Evolutionary conservation across 345 rosid genomes (phyloP).

Genomic region (Excoecaria agallocha): DNA sequence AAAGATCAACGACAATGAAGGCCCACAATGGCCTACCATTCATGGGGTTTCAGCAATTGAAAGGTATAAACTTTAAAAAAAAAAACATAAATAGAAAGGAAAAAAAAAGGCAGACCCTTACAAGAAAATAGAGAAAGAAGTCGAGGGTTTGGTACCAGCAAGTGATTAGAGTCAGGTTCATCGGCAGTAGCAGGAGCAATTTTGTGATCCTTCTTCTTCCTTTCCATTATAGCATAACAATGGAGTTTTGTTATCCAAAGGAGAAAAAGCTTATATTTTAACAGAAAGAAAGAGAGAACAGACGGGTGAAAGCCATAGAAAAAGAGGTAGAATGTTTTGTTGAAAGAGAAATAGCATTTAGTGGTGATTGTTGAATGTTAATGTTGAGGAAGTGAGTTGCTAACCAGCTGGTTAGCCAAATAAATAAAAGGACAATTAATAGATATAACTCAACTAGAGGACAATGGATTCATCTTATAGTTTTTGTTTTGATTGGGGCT

Average conservation of each 20-base stretch:
- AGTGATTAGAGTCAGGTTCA: slow-evolving; percentile 23
- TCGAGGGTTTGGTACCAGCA: slow-evolving; percentile 20
- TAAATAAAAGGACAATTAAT: too few species aligned
- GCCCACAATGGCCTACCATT: slow-evolving; percentile 12
- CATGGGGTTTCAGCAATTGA: not conserved
- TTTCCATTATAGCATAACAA: slow-evolving; percentile 28
- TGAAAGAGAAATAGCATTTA: slow-evolving; percentile 9
- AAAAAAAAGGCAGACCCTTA: not conserved
- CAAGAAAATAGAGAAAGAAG: not conserved
- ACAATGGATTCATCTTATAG: too few species aligned
- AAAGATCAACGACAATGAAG: not conserved
- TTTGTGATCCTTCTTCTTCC: slow-evolving; percentile 27
- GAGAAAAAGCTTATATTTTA: too few species aligned
- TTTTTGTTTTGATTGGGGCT: too few species aligned
- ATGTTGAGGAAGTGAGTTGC: slow-evolving; percentile 15
- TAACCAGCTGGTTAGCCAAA: not conserved
- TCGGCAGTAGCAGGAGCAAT: slow-evolving; percentile 13
- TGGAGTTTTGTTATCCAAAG: not conserved
- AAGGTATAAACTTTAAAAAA: not conserved
- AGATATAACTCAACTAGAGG: too few species aligned
- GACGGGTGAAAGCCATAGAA: slow-evolving; percentile 13
- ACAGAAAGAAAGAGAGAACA: not conserved
- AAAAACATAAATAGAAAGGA: not conserved
- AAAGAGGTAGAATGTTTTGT: slow-evolving; percentile 22
- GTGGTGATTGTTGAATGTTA: slow-evolving; percentile 12